A percentile compares a stretch with the other conserved stretches of the same genome.
Conservation (phyloP, 176 grass and related monocot species). For the Cocos nucifera region DNA sequence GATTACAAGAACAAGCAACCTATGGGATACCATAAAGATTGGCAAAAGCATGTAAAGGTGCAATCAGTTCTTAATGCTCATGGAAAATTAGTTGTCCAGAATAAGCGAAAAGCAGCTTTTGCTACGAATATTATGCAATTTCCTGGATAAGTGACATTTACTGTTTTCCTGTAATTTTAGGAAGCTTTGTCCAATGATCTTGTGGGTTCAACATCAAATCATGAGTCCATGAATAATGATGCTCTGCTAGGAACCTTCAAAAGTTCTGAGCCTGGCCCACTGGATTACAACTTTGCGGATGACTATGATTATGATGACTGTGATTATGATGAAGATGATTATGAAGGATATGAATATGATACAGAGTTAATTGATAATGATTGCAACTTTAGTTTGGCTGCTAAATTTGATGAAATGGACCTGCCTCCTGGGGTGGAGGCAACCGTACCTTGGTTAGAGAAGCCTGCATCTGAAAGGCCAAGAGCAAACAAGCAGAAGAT, state of each 20-base stretch:
- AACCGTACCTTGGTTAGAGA: slow-evolving; percentile 29
- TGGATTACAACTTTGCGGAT: slow-evolving; percentile 8
- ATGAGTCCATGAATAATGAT: slow-evolving; percentile 14
- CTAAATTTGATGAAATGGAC: slow-evolving; percentile 41
- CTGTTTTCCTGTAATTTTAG: slow-evolving; percentile 26
- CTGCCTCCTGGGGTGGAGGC: slow-evolving; percentile 22
- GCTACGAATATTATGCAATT: neutral
- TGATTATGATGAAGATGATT: slow-evolving; percentile 19
- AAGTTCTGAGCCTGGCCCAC: slow-evolving; percentile 13
- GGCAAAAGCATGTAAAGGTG: slow-evolving; percentile 38
- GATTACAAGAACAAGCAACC: slow-evolving; percentile 52
- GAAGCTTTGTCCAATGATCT: slow-evolving; percentile 28
- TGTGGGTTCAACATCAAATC: slow-evolving; percentile 19
- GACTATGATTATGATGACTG: slow-evolving; percentile 49
- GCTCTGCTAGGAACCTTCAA: slow-evolving; percentile 13
- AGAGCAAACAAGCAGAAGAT: slow-evolving; percentile 22
- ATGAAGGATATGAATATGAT: slow-evolving; percentile 24
- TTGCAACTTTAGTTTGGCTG: slow-evolving; percentile 38
- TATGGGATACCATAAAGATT: slow-evolving; percentile 31
- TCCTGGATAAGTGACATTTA: neutral
- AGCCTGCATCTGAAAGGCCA: slow-evolving; percentile 13
- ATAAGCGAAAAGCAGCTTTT: neutral
- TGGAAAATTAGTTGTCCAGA: slow-evolving; percentile 4
- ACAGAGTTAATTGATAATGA: slow-evolving; percentile 15
- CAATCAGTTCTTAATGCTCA: neutral